Conservation (phyloP, 2,329 filamentous ascomycete species). For the Lecanosticta acicola region DNA sequence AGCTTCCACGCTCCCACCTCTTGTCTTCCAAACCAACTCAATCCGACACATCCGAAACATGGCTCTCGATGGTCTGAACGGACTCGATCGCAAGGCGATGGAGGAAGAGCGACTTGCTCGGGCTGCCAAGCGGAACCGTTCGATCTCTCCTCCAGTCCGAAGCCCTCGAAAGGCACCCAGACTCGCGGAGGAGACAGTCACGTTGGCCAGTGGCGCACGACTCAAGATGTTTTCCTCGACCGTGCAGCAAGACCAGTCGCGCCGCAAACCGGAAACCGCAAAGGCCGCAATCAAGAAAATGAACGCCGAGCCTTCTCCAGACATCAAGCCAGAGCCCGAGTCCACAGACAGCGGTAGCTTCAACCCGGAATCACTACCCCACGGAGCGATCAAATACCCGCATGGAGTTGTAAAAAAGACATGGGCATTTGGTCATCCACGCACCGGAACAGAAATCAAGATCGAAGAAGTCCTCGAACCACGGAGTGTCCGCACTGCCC, state of each 20-base stretch:
- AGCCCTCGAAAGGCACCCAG: conserved; percentile 25
- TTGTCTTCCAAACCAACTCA: no score
- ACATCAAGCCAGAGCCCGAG: conserved; percentile 1
- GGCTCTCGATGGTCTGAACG: not conserved
- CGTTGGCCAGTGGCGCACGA: conserved; percentile 20
- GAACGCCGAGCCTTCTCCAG: conserved; percentile 8
- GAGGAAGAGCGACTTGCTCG: conserved; percentile 75
- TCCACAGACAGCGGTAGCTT: not conserved
- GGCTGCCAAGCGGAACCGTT: conserved; percentile 55
- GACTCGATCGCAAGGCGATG: conserved; percentile 79
- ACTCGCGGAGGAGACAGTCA: conserved; percentile 17
- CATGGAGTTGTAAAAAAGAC: conserved; percentile 74
- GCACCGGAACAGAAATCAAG: conserved; percentile 67
- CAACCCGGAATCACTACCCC: not conserved
- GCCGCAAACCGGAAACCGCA: conserved; percentile 17
- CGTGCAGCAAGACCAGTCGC: conserved; percentile 18
- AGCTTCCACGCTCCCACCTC: no score
- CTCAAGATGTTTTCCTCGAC: conserved; percentile 23
- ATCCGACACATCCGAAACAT: no score
- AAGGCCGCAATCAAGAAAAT: conserved; percentile 16
- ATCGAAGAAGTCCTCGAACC: conserved; percentile 82
- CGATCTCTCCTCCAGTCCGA: conserved; percentile 35
- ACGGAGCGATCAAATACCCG: conserved; percentile 42
- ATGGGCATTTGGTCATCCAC: conserved; percentile 60
- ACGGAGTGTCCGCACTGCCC: conserved; percentile 63